Base-by-base conservation (phyloP, 108 stramenopile species). In the Epithemia pelagica region DNA sequence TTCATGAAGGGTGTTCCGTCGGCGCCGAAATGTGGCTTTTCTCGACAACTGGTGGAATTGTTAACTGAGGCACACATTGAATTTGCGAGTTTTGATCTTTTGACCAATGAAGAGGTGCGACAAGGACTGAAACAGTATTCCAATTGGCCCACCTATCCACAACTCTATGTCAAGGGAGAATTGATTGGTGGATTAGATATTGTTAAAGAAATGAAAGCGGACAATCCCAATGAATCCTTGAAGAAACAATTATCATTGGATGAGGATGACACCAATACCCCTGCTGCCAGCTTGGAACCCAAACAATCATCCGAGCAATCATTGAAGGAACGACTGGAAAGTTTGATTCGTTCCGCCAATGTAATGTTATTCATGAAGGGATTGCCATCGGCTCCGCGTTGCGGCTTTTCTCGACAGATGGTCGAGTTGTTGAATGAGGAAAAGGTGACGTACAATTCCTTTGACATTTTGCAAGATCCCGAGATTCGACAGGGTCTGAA, bases 351-450 rank as follows among this genome's bases (percentile, higher is more conserved):
- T 27, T 65, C 80, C 28, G 72, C 79, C 30, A 74, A 81, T 32
- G 82, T 96, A 63, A 91, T 98, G 89, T 70, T 98, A 2, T 98
- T 98, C 72, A 98, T 98, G 97, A 98, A 98, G 74, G 97, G 97
- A 58, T 67, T 95, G 0, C 95, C 97, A 20, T 89, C 85, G 46
- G 77, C 82, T 28, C 96, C 96, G 1, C 72, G 73, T 56, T 98
- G 97, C 65, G 95, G 95, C 2, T 98, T 98, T 69, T 88, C 86
- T n/a, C 70, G 93, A 1, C 83, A 90, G 59, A 85, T 94, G 24
- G 85, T 95, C 0, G 95, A 85, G 62, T 67, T 98, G 29, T 73
- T 99, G 46, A 86, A 92, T 57, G 68, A 77, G 15, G 56, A 76
- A 0, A 67, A 62, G 31, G 80, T 94, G 30, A 69, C 80, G 2